Conservation (phyloP, 768 basidiomycete genomes). For the Suillus ampliporus region DNA sequence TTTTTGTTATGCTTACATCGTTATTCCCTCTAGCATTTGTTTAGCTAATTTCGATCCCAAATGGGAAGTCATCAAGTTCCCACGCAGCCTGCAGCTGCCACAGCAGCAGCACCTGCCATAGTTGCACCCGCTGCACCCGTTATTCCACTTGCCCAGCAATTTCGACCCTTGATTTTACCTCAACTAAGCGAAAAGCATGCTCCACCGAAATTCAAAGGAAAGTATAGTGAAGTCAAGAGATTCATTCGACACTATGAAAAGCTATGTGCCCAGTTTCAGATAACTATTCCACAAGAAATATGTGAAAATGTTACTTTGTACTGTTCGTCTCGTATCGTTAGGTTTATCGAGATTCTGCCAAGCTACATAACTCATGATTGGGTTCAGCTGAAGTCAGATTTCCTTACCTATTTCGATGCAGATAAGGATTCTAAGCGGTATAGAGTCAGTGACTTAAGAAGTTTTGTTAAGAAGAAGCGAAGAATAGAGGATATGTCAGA, state of each 20-base stretch:
- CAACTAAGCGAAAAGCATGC: no score
- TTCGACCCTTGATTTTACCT: no score
- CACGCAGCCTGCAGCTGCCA: no score
- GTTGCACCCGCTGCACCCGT: no score
- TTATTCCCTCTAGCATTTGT: no score
- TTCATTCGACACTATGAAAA: not conserved
- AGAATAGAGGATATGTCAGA: constrained; percentile 13
- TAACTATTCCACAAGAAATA: constrained; percentile 8
- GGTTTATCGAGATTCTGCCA: constrained; percentile 10
- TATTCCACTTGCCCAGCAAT: no score
- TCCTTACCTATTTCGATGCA: constrained; percentile 16
- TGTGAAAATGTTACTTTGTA: constrained; percentile 19
- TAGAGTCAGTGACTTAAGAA: constrained; percentile 6
- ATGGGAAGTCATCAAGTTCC: no score
- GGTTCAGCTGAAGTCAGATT: constrained; percentile 6
- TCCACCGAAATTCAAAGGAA: not conserved
- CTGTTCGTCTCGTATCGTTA: constrained; percentile 13
- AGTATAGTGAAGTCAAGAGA: not conserved
- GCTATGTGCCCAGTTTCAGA: not conserved
- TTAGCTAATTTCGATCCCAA: no score
- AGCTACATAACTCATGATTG: constrained; percentile 3
- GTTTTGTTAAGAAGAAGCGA: constrained; percentile 9
- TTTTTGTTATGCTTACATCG: no score
- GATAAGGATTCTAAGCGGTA: constrained; percentile 13
- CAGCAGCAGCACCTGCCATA: no score